Percentiles rank a stretch among this genome's conserved stretches.
Evolutionary conservation across 331 rosid genomes (phyloP).

Genomic region (Ulmus americana): DNA sequence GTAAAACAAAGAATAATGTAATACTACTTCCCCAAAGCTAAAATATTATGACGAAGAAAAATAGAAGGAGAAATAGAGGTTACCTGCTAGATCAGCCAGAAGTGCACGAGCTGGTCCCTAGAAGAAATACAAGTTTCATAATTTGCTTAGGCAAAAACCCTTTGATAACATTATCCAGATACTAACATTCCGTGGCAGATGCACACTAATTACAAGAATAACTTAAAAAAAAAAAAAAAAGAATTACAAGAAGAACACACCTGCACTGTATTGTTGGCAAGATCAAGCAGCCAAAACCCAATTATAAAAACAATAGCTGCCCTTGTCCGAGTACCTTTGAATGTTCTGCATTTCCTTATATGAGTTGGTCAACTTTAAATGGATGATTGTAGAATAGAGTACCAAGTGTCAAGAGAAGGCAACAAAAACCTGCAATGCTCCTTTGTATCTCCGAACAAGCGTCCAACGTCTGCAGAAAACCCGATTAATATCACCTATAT

Average conservation of each 20-base stretch:
- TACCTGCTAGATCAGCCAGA: slow-evolving; percentile 97
- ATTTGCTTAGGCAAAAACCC: slow-evolving; percentile 8
- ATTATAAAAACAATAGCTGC: slow-evolving; percentile 82
- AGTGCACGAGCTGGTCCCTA: slow-evolving; percentile 99
- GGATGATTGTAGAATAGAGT: slow-evolving; percentile 9
- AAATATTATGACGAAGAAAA: slow-evolving; percentile 17
- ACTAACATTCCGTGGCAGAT: too few species aligned
- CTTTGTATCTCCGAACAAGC: slow-evolving; percentile 70
- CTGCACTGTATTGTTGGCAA: slow-evolving; percentile 98
- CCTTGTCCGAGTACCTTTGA: slow-evolving; percentile 82
- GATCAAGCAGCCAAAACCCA: slow-evolving; percentile 99
- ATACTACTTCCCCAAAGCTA: slow-evolving; percentile 1
- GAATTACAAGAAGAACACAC: slow-evolving; percentile 33
- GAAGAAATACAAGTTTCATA: slow-evolving; percentile 12
- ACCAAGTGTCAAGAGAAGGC: slow-evolving; percentile 27
- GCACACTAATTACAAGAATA: too few species aligned
- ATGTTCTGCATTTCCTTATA: slow-evolving; percentile 50
- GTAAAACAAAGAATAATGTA: slow-evolving; percentile 9
- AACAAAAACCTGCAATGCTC: slow-evolving; percentile 86
- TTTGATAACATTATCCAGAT: too few species aligned
- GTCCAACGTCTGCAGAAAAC: slow-evolving; percentile 97
- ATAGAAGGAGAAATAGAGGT: slow-evolving; percentile 5
- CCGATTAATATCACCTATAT: slow-evolving; percentile 84
- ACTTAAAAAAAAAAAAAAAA: too few species aligned
- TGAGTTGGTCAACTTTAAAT: slow-evolving; percentile 20